phyloP scores from a whole-genome alignment of 2,329 filamentous ascomycete genomes.

The Fragosphaeria purpurea region DNA sequence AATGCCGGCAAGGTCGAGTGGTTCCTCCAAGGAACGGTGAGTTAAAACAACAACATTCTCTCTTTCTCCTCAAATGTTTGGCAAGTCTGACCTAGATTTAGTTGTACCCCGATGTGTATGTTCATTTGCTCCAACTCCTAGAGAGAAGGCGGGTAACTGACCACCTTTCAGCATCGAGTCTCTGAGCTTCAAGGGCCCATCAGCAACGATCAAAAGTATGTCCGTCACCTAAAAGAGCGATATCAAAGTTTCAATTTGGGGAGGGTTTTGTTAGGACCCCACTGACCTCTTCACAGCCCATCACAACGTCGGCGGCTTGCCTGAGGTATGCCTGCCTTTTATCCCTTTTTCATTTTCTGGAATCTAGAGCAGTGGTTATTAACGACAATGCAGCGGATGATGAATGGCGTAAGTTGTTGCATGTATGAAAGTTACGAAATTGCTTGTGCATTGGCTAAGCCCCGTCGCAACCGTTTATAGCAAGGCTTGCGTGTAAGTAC shows the following conservation, averaged over 20 bases:
- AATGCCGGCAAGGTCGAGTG: conserved; percentile 70
- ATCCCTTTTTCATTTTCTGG: not conserved
- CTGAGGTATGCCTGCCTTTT: conserved; percentile 14
- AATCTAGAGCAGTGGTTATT: not conserved
- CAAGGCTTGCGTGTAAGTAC: conserved; percentile 8
- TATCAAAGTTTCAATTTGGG: too few relatives aligned
- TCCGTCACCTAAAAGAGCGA: not conserved
- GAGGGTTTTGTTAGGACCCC: too few relatives aligned
- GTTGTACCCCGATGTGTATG: conserved; percentile 24
- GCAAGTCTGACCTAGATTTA: not conserved
- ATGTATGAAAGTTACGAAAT: too few relatives aligned
- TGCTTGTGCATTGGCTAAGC: too few relatives aligned
- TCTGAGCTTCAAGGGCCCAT: conserved; percentile 37
- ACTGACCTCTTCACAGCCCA: conserved; percentile 20
- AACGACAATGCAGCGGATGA: conserved; percentile 16
- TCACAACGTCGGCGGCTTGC: conserved; percentile 35
- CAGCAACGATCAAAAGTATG: conserved; percentile 37
- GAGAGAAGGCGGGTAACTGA: not conserved
- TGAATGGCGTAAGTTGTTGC: conserved; percentile 20
- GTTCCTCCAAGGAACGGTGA: conserved; percentile 69
- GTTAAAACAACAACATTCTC: conserved; percentile 37
- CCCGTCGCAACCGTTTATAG: not conserved
- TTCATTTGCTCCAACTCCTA: conserved; percentile 15
- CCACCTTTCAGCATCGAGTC: conserved; percentile 30
- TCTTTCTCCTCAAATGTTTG: conserved; percentile 17